These are phyloP conservation scores for Sphaceloma murrayae DNA, from an alignment of 2,329 filamentous ascomycete species.

Conservation along the genomic window DNA sequence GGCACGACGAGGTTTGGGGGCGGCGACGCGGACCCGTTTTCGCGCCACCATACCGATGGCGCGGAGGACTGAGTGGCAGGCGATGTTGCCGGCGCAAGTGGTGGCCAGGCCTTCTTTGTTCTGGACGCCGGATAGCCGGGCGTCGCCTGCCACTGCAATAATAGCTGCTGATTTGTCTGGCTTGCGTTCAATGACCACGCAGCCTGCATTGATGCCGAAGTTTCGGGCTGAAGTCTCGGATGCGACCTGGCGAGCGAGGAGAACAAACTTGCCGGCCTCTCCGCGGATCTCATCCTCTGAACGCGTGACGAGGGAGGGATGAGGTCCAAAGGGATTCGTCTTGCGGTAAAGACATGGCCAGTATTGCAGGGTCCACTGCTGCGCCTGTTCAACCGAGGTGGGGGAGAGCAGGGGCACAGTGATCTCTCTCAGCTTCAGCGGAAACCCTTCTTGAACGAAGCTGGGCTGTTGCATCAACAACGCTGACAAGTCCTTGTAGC, in stretches of 20 bases:
- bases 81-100: constrained; percentile 53
- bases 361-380: constrained; percentile 63
- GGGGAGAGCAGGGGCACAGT: constrained; percentile 64
- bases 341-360: constrained; percentile 83
- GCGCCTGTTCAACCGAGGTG: constrained; percentile 65
- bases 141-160: constrained; percentile 67
- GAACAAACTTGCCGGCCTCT: constrained; percentile 47
- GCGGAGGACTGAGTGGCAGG: constrained; percentile 68
- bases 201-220: constrained; percentile 61
- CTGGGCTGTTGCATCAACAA: constrained; percentile 32
- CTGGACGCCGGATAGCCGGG: constrained; percentile 49
- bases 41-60: constrained; percentile 73
- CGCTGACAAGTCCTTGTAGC: constrained; percentile 43
- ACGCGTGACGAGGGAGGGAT: constrained; percentile 63
- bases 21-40: constrained; percentile 35
- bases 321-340: constrained; percentile 76
- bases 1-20: constrained; percentile 23
- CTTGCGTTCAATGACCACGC: constrained; percentile 61
- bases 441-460: constrained; percentile 31
- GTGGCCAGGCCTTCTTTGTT: constrained; percentile 16
- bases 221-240: constrained; percentile 47
- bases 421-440: constrained; percentile 51
- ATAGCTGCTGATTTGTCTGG: constrained; percentile 40
- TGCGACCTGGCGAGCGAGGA: constrained; percentile 56
- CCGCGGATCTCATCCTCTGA: constrained; percentile 57